Conservation (phyloP, 2,329 filamentous ascomycete species). For the Aureobasidium sp. region DNA sequence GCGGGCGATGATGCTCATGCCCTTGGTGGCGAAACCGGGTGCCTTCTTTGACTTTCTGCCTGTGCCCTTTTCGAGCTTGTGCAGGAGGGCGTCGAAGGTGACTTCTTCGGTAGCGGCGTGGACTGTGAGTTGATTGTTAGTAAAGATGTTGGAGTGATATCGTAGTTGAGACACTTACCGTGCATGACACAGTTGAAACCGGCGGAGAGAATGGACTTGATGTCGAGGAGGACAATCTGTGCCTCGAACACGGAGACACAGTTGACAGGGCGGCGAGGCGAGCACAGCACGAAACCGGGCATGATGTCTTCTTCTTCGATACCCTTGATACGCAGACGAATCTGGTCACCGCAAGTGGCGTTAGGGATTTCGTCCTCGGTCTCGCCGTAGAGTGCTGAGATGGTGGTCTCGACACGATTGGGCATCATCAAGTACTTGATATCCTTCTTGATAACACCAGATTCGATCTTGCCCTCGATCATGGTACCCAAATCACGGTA, state of each 20-base stretch:
- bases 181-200: conserved; percentile 98
- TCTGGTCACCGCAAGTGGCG: conserved; percentile 88
- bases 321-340: conserved; percentile 83
- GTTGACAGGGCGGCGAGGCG: conserved; percentile 86
- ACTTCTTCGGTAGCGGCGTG: conserved; percentile 98
- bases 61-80: conserved; percentile 94
- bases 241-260: conserved; percentile 86
- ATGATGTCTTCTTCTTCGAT: conserved; percentile 96
- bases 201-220: conserved; percentile 87
- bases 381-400: conserved; percentile 85
- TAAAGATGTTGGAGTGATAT: not conserved
- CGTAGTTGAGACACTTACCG: conserved; percentile 14
- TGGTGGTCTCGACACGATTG: conserved; percentile 71
- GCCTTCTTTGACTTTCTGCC: conserved; percentile 86
- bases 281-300: conserved; percentile 93
- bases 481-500: conserved; percentile 97
- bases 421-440: conserved; percentile 90
- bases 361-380: conserved; percentile 82
- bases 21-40: conserved; percentile 79
- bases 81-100: conserved; percentile 77
- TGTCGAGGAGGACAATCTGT: conserved; percentile 88
- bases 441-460: conserved; percentile 86
- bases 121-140: conserved; percentile 36
- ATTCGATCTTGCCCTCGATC: conserved; percentile 95
- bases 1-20: conserved; percentile 81